phyloP scores from a whole-genome alignment of 179 eudicot species.

The Beta lomatogona region DNA sequence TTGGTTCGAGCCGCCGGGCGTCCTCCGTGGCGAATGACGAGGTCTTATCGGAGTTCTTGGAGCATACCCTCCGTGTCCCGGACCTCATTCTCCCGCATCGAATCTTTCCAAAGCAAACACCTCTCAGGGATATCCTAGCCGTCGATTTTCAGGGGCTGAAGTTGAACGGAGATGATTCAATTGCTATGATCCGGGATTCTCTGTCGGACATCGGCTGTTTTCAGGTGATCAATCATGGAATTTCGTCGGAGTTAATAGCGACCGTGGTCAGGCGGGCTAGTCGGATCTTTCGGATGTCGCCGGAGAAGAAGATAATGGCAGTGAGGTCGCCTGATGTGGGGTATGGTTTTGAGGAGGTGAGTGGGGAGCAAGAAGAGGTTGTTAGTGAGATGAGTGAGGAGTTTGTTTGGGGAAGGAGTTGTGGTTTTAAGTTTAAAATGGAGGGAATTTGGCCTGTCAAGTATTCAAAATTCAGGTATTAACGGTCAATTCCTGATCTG shows the following conservation, averaged over 20 bases:
- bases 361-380: slow-evolving; percentile 44
- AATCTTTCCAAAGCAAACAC: slow-evolving; percentile 63
- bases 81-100: slow-evolving; percentile 70
- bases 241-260: slow-evolving; percentile 36
- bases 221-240: slow-evolving; percentile 70
- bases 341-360: slow-evolving; percentile 68
- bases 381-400: slow-evolving; percentile 51
- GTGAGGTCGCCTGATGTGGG: slow-evolving; percentile 43
- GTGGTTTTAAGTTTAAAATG: slow-evolving; percentile 51
- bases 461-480: slow-evolving; percentile 79
- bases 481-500: slow-evolving; percentile 18
- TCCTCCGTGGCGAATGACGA: slow-evolving; percentile 73
- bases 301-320: slow-evolving; percentile 51
- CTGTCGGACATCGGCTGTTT: slow-evolving; percentile 59
- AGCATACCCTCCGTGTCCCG: slow-evolving; percentile 64
- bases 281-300: slow-evolving; percentile 47
- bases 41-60: slow-evolving; percentile 61
- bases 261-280: slow-evolving; percentile 33
- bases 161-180: slow-evolving; percentile 2
- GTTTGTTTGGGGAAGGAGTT: slow-evolving; percentile 69
- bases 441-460: slow-evolving; percentile 65
- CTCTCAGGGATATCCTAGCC: slow-evolving; percentile 43
- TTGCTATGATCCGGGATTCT: slow-evolving; percentile 31
- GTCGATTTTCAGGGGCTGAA: slow-evolving; percentile 41
- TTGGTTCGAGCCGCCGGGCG: slow-evolving; percentile 61